Evolutionary conservation across 1,284 basidiomycete genomes (phyloP).

Genomic region (Exobasidium cylindrosporum): DNA sequence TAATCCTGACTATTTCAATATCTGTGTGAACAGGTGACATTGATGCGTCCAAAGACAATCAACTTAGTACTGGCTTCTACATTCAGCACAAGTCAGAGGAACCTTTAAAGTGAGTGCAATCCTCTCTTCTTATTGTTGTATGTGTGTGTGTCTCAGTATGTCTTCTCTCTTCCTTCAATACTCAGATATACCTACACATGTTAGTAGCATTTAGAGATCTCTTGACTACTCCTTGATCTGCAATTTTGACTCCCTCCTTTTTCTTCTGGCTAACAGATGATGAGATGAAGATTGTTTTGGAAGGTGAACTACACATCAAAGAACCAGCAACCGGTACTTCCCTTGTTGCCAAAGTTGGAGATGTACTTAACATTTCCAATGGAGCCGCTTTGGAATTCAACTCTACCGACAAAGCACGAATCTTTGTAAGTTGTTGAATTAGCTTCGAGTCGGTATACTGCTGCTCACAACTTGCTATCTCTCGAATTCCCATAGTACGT

Average conservation of each 20-base stretch:
- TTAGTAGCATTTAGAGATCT: neutral
- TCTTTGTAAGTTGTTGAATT: constrained; percentile 16
- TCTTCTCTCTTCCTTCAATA: neutral
- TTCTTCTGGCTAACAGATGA: constrained; percentile 13
- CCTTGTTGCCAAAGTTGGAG: constrained; percentile 18
- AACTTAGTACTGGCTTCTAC: constrained; percentile 19
- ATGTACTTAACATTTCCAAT: constrained; percentile 23
- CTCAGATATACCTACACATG: constrained; percentile 15
- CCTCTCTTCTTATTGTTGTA: constrained; percentile 1
- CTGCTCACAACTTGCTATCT: no score
- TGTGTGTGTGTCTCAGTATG: neutral
- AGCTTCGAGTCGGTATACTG: no score
- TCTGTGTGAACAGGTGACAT: constrained; percentile 20
- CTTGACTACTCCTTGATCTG: neutral
- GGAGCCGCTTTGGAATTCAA: constrained; percentile 21
- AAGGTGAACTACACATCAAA: constrained; percentile 24
- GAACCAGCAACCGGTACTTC: constrained; percentile 15
- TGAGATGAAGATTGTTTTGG: constrained; percentile 23
- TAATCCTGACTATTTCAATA: neutral
- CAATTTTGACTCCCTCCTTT: neutral
- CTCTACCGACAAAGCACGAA: constrained; percentile 12
- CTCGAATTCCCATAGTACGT: neutral
- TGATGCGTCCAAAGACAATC: constrained; percentile 10
- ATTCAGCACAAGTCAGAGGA: constrained; percentile 18
- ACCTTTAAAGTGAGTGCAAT: constrained; percentile 11